Evolutionary conservation across 352 stramenopile species (phyloP), one percentile per base, ranked within the genome.

Genomic region (Phytophthora rubi): DNA sequence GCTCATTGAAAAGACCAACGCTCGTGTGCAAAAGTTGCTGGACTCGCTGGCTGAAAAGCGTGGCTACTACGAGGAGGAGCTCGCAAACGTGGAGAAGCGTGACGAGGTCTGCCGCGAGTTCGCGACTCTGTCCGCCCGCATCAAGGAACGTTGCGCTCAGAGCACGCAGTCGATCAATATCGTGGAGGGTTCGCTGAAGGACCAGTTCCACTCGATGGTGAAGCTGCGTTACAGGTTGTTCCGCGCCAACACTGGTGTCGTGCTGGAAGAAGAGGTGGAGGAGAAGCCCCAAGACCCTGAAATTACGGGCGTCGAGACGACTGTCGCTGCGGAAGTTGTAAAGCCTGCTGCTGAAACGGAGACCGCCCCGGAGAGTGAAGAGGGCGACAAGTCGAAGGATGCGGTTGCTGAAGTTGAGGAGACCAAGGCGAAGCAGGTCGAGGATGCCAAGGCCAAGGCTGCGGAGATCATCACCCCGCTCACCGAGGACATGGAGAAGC

Each of bases 131-230:
- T 93, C 88, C 52, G 68, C 77, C 6, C 79, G 83, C 23, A 88
- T 96, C 32, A 93, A 94, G 68, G 88, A 96, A 66, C 86, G 85
- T 10, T 94, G 85, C 52, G 74, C 73, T 9, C 62, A 81, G 32
- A 94, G 84, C 59, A 93, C 86, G 23, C 85, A 94, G 65, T 81
- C 79, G 30, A 94, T 96, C 57, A 96, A 94, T 53, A 81, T 79
- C 15, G 82, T 91, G 5, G 85, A 94, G 52, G 88, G 86, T 3
- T 88, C 85, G 32, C 69, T 96, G 13, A 80, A 80, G 21, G 85
- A 96, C 53, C 88, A 96, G 65, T 92, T 93, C 54, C 73, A 80
- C n/a, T 89, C 81, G 23, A 93, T 94, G 85, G 83, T 90, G 33
- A 76, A 85, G 47, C 77, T 94, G 12, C 82, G 82, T 49, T 72